Percentiles rank a stretch among this genome's conserved stretches.
Evolutionary conservation across 805 yeast genomes (phyloP).

Genomic region (Saccharomycopsis fibuligera): DNA sequence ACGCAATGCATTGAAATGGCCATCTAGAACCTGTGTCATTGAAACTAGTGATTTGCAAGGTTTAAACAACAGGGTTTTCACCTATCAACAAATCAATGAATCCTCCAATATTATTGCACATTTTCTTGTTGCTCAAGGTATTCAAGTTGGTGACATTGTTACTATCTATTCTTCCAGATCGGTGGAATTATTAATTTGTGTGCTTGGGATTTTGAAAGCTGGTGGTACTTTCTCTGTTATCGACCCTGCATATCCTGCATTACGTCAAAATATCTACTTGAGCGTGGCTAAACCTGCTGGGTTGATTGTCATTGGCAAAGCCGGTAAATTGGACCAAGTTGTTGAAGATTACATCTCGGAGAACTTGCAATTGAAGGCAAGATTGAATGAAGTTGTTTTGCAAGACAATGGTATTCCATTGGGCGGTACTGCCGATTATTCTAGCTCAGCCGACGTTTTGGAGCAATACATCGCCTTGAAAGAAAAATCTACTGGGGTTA

Average conservation of each 20-base stretch:
- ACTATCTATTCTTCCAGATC: conserved; percentile 98
- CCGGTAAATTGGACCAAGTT: conserved; percentile 71
- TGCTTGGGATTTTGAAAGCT: conserved; percentile 95
- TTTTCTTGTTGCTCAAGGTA: conserved; percentile 73
- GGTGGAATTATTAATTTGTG: conserved; percentile 93
- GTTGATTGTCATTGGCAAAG: conserved; percentile 81
- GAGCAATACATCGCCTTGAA: conserved; percentile 38
- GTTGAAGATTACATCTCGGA: conserved; percentile 73
- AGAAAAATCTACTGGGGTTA: conserved; percentile 69
- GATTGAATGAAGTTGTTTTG: conserved; percentile 72
- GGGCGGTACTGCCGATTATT: conserved; percentile 45
- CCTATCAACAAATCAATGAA: conserved; percentile 81
- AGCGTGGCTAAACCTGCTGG: conserved; percentile 93
- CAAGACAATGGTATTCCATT: conserved; percentile 65
- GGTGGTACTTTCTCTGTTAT: conserved; percentile 98
- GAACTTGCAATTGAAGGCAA: conserved; percentile 66
- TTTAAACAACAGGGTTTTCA: conserved; percentile 57
- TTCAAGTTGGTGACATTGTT: conserved; percentile 87
- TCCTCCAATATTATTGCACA: conserved; percentile 93
- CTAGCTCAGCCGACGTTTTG: conserved; percentile 41
- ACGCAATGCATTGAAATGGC: conserved; percentile 75
- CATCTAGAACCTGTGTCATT: conserved; percentile 84
- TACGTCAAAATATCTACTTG: conserved; percentile 88
- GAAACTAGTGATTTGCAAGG: conserved; percentile 76
- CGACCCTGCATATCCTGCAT: conserved; percentile 99